Evolutionary conservation across 2,329 filamentous ascomycete species (phyloP).

Genomic region (Aspergillus latus): DNA sequence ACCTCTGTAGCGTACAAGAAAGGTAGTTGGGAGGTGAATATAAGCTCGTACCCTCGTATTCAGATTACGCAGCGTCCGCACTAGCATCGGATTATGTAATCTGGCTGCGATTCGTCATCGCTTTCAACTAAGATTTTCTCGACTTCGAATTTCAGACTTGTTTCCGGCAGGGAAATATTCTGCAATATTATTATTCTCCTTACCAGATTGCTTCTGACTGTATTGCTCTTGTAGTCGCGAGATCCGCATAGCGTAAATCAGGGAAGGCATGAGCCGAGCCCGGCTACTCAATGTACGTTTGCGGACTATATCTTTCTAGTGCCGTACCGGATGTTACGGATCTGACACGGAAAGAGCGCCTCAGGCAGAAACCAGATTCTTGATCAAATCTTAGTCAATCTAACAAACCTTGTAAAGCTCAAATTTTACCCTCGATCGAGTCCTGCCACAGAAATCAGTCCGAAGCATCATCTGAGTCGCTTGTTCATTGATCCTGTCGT

Average conservation of each 20-base stretch:
- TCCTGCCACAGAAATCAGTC: not conserved
- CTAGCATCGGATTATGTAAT: not conserved
- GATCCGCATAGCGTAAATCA: not conserved
- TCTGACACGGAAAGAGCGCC: constrained; percentile 8
- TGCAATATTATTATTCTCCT: not conserved
- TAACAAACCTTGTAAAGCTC: not conserved
- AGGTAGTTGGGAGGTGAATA: not conserved
- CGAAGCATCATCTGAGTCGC: not conserved
- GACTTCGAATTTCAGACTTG: too few relatives aligned
- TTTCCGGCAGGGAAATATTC: too few relatives aligned
- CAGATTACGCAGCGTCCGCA: not conserved
- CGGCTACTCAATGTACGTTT: constrained; percentile 13
- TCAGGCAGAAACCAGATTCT: constrained; percentile 9
- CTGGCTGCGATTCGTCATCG: not conserved
- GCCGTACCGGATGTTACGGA: constrained; percentile 2
- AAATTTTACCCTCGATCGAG: not conserved
- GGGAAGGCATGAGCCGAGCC: not conserved
- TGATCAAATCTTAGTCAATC: constrained; percentile 10
- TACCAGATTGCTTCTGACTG: not conserved
- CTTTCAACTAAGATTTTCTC: not conserved
- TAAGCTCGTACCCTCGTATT: not conserved
- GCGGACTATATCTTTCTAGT: constrained; percentile 20
- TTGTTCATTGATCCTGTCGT: constrained; percentile 1
- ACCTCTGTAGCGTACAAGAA: not conserved
- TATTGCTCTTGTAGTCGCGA: not conserved